Conservation (phyloP, 2,329 filamentous ascomycete genomes). For the Fusarium tricinctum region DNA sequence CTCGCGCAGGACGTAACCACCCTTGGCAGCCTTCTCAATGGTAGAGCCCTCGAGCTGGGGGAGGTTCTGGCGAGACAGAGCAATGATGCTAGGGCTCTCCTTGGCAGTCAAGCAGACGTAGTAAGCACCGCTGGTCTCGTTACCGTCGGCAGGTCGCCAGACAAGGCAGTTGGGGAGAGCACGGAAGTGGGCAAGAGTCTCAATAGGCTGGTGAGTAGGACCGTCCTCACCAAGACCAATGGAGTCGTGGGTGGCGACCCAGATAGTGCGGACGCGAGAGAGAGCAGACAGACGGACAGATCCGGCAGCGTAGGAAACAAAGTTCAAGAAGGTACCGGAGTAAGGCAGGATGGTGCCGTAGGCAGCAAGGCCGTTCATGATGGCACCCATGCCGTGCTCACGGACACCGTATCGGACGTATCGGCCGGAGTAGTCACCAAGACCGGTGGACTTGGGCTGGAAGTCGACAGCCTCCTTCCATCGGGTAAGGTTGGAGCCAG, state of each 20-base stretch:
- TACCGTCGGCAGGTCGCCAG: slow-evolving; percentile 98
- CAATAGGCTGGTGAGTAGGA: slow-evolving; percentile 98
- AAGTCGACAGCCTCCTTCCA: slow-evolving; percentile 99
- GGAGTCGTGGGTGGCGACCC: slow-evolving; percentile 98
- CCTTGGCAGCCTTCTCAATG: slow-evolving; percentile 91
- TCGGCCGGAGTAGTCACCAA: slow-evolving; percentile 91
- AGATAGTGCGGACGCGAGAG: slow-evolving; percentile 91
- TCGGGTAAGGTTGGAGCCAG: slow-evolving; percentile 97
- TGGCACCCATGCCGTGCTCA: slow-evolving; percentile 92
- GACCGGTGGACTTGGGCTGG: slow-evolving; percentile 87
- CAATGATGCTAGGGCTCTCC: slow-evolving; percentile 91
- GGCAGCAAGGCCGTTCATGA: slow-evolving; percentile 94
- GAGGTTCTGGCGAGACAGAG: slow-evolving; percentile 97
- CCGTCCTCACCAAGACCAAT: slow-evolving; percentile 99
- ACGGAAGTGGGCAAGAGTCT: slow-evolving; percentile 98
- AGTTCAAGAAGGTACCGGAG: slow-evolving; percentile 98
- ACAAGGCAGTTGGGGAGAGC: slow-evolving; percentile 99
- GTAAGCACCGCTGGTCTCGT: slow-evolving; percentile 98
- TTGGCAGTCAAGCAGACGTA: slow-evolving; percentile 93
- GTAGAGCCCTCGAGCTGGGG: slow-evolving; percentile 96
- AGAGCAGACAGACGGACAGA: slow-evolving; percentile 94
- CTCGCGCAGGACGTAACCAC: slow-evolving; percentile 92
- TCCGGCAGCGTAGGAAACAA: slow-evolving; percentile 97
- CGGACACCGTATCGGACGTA: slow-evolving; percentile 95
- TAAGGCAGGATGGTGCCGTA: slow-evolving; percentile 97